A percentile compares a stretch with the other conserved stretches of the same genome.
Evolutionary conservation across 2,329 filamentous ascomycete genomes (phyloP).

Genomic region (Xylariales sp.): DNA sequence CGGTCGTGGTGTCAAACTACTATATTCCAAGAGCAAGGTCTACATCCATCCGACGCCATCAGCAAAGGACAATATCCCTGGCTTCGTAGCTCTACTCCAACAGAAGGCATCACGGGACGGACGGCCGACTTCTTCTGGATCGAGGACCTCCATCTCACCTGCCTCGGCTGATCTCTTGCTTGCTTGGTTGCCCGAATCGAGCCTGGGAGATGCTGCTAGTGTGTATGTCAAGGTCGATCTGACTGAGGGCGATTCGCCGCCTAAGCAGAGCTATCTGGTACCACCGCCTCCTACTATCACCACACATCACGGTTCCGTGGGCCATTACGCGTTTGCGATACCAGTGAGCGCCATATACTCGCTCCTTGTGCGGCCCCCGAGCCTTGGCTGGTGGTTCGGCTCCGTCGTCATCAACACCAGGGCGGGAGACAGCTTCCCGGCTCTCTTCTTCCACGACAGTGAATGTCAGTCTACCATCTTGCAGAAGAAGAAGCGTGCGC

Average conservation of each 20-base stretch:
- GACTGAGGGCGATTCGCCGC: slow-evolving; percentile 72
- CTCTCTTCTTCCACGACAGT: slow-evolving; percentile 94
- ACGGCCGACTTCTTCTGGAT: slow-evolving; percentile 39
- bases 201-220: slow-evolving; percentile 77
- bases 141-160: slow-evolving; percentile 35
- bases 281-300: slow-evolving; percentile 86
- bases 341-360: slow-evolving; percentile 89
- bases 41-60: slow-evolving; percentile 94
- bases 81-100: slow-evolving; percentile 88
- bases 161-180: slow-evolving; percentile 73
- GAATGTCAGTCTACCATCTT: slow-evolving; percentile 95
- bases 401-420: slow-evolving; percentile 90
- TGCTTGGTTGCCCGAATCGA: slow-evolving; percentile 88
- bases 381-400: slow-evolving; percentile 97
- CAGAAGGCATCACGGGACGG: slow-evolving; percentile 59
- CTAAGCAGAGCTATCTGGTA: slow-evolving; percentile 83
- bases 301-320: slow-evolving; percentile 63
- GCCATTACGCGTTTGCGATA: slow-evolving; percentile 86
- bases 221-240: slow-evolving; percentile 96
- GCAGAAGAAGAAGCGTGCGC: slow-evolving; percentile 81
- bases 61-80: slow-evolving; percentile 90
- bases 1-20: slow-evolving; percentile 81
- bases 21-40: slow-evolving; percentile 98
- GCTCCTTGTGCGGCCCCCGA: slow-evolving; percentile 83
- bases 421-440: slow-evolving; percentile 87